Percentiles rank a stretch among this genome's conserved stretches.
Conservation (phyloP, 305 asterid genomes). For the Rubia tinctorum region DNA sequence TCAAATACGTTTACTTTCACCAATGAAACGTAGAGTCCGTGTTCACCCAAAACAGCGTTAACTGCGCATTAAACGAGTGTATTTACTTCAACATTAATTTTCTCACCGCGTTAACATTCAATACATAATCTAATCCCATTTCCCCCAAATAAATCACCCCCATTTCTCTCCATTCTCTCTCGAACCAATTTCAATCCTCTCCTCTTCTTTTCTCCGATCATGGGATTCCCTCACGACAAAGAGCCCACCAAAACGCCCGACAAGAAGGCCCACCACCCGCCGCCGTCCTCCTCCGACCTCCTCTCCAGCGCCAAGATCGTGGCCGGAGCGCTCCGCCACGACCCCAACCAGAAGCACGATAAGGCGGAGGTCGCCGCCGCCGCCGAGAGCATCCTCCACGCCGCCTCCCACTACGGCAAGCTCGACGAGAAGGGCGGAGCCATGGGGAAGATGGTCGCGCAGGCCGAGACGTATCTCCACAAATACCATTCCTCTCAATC, state of each 20-base stretch:
- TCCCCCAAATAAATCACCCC: not conserved
- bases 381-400: constrained; percentile 57
- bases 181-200: no score
- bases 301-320: constrained; percentile 71
- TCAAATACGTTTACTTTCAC: no score
- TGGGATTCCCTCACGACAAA: constrained; percentile 15
- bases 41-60: not conserved
- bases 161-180: not conserved
- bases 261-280: constrained; percentile 14
- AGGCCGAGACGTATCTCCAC: constrained; percentile 77
- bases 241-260: constrained; percentile 1
- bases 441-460: constrained; percentile 55
- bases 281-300: constrained; percentile 49
- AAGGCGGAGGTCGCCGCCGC: constrained; percentile 51
- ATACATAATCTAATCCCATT: not conserved
- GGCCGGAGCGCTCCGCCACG: constrained; percentile 44
- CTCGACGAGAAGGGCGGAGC: constrained; percentile 46
- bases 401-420: constrained; percentile 60
- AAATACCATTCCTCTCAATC: constrained; percentile 28
- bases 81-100: not conserved
- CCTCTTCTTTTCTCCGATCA: not conserved
- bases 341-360: constrained; percentile 34
- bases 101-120: constrained; percentile 3
- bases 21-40: not conserved
- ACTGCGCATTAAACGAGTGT: not conserved